Evolutionary conservation across 1,284 basidiomycete genomes (phyloP).

Genomic region (Trichosporon faecale): DNA sequence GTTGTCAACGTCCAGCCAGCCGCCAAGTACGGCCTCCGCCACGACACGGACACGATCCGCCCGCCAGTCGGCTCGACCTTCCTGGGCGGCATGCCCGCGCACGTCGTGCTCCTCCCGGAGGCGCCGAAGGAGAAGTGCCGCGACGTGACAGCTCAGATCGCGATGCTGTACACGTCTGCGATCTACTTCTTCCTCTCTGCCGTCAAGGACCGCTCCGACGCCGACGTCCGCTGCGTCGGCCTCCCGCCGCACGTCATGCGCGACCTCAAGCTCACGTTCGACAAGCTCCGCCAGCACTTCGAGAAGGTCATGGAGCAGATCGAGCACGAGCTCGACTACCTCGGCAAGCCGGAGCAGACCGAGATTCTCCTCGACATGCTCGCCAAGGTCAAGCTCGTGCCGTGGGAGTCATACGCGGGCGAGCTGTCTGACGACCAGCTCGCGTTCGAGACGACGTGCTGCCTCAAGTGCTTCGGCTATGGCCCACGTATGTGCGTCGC

Average conservation of each 20-base stretch:
- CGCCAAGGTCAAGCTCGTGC: neutral
- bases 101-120: neutral
- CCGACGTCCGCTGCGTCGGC: neutral
- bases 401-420: neutral
- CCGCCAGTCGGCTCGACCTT: neutral
- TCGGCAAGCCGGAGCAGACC: neutral
- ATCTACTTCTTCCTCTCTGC: constrained; percentile 4
- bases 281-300: constrained; percentile 3
- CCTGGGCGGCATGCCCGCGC: neutral
- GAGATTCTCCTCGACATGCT: neutral
- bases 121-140: neutral
- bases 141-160: neutral
- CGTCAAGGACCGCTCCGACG: neutral
- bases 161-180: neutral
- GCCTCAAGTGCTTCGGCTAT: neutral
- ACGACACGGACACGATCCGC: neutral
- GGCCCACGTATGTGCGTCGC: neutral
- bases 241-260: neutral
- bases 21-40: neutral
- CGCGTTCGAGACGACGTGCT: neutral
- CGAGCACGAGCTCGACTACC: neutral
- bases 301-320: constrained; percentile 5
- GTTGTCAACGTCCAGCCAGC: neutral
- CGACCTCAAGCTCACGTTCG: neutral
- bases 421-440: neutral